Evolutionary conservation across 2,329 filamentous ascomycete genomes (phyloP).

Genomic region (Paecilomyces niveus): DNA sequence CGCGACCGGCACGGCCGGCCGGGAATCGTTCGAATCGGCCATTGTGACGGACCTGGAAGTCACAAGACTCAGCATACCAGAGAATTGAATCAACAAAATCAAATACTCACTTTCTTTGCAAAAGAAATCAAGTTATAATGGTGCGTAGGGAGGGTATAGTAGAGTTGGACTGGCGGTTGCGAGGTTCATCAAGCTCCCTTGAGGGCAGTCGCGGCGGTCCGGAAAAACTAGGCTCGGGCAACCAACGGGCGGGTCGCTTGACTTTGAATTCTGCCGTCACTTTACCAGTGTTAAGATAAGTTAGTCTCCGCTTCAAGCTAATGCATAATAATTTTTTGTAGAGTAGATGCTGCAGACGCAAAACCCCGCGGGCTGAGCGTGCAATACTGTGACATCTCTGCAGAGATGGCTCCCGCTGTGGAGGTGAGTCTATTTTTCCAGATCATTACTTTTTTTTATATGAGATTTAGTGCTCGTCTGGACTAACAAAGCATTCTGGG

Average conservation of each 20-base stretch:
- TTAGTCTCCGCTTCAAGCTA: not conserved
- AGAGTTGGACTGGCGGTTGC: conserved; percentile 1
- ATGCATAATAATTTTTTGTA: conserved; percentile 1
- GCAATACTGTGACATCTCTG: conserved; percentile 8
- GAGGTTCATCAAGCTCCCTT: conserved; percentile 1
- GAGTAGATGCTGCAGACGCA: not conserved
- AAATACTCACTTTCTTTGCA: not conserved
- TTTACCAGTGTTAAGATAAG: conserved; percentile 10
- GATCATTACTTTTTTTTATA: conserved; percentile 2
- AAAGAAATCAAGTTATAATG: not conserved
- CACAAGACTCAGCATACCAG: conserved; percentile 9
- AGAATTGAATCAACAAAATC: not conserved
- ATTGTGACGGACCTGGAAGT: conserved; percentile 35
- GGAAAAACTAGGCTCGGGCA: conserved; percentile 26
- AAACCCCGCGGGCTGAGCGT: not conserved
- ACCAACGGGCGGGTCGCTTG: conserved; percentile 7
- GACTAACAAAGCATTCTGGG: conserved; percentile 1
- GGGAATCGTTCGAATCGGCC: conserved; percentile 50
- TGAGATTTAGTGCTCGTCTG: not conserved
- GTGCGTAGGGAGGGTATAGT: not conserved
- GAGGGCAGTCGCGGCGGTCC: conserved; percentile 20
- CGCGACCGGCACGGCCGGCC: conserved; percentile 58
- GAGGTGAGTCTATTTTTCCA: conserved; percentile 22
- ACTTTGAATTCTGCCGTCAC: conserved; percentile 14
- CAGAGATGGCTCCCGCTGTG: conserved; percentile 27